A percentile compares a stretch with the other conserved stretches of the same genome.
Evolutionary conservation across 2,329 filamentous ascomycete species (phyloP).

Genomic region (Trichocomaceae sp.): DNA sequence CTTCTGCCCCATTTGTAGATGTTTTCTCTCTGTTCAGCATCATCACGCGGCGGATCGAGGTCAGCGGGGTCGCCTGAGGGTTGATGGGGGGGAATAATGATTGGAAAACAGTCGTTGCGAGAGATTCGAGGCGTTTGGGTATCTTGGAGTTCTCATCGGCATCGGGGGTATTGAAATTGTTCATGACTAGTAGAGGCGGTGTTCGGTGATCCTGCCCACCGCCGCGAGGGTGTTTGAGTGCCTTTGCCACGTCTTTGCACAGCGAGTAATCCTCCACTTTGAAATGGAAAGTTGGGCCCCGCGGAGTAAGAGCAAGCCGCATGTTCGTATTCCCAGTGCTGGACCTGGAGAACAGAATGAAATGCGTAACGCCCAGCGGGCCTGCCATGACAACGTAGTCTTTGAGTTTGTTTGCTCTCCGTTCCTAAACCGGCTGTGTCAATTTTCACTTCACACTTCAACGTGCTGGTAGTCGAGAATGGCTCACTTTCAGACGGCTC

Average conservation of each 20-base stretch:
- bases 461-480: neutral
- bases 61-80: slow-evolving; percentile 79
- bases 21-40: slow-evolving; percentile 73
- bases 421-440: slow-evolving; percentile 48
- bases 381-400: slow-evolving; percentile 96
- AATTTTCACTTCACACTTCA: neutral
- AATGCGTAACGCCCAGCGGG: slow-evolving; percentile 83
- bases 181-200: slow-evolving; percentile 93
- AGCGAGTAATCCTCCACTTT: slow-evolving; percentile 91
- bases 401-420: slow-evolving; percentile 76
- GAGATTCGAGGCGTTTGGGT: slow-evolving; percentile 88
- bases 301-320: slow-evolving; percentile 76
- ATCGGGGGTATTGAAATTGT: slow-evolving; percentile 74
- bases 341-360: slow-evolving; percentile 88
- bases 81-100: slow-evolving; percentile 94
- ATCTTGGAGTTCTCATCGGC: slow-evolving; percentile 55
- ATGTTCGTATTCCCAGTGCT: slow-evolving; percentile 87
- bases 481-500: slow-evolving; percentile 62
- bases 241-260: slow-evolving; percentile 79
- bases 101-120: slow-evolving; percentile 91
- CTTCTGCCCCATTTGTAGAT: slow-evolving; percentile 28
- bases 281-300: slow-evolving; percentile 90
- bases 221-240: slow-evolving; percentile 74
- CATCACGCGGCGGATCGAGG: slow-evolving; percentile 86
- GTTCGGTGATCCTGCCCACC: slow-evolving; percentile 80